Conservation (phyloP, 1,284 basidiomycete species). For the Boletus putidus region DNA sequence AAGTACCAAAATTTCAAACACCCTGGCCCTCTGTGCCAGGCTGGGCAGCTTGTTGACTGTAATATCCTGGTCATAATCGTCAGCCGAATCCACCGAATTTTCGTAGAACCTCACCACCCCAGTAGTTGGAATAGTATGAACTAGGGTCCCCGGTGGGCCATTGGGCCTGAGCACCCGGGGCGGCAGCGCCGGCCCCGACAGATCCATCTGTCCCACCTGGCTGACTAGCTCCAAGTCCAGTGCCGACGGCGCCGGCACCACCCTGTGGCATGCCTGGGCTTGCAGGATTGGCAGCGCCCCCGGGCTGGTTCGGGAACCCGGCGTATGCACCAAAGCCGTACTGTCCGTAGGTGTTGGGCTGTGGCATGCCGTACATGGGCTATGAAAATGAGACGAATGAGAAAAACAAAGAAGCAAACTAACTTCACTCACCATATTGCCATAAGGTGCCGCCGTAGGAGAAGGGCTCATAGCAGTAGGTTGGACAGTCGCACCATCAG, state of each 20-base stretch:
- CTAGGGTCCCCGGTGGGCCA: conserved; percentile 71
- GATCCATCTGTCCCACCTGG: conserved; percentile 58
- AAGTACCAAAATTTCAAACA: conserved; percentile 44
- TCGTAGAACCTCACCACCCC: conserved; percentile 61
- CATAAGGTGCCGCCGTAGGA: conserved; percentile 66
- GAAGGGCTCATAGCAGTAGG: conserved; percentile 62
- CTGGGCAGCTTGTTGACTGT: conserved; percentile 68
- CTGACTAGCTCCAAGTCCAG: conserved; percentile 56
- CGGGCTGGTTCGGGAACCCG: conserved; percentile 63
- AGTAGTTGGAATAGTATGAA: conserved; percentile 79
- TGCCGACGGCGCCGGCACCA: conserved; percentile 49
- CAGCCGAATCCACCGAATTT: conserved; percentile 8
- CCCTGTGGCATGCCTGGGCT: conserved; percentile 70
- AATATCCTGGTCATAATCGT: conserved; percentile 58
- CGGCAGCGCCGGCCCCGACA: conserved; percentile 45
- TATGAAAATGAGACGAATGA: conserved; percentile 33
- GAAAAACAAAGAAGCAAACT: conserved; percentile 1
- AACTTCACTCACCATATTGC: conserved; percentile 59
- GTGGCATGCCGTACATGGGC: conserved; percentile 87
- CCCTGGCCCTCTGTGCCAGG: conserved; percentile 64
- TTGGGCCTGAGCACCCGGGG: conserved; percentile 64
- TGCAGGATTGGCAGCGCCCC: conserved; percentile 48
- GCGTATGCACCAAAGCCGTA: conserved; percentile 75
- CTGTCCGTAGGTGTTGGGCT: conserved; percentile 74
- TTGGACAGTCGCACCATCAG: conserved; percentile 62